Percentiles rank a stretch among this genome's conserved stretches.
Evolutionary conservation across 768 basidiomycete species (phyloP).

Genomic region (Mycena epipterygia): DNA sequence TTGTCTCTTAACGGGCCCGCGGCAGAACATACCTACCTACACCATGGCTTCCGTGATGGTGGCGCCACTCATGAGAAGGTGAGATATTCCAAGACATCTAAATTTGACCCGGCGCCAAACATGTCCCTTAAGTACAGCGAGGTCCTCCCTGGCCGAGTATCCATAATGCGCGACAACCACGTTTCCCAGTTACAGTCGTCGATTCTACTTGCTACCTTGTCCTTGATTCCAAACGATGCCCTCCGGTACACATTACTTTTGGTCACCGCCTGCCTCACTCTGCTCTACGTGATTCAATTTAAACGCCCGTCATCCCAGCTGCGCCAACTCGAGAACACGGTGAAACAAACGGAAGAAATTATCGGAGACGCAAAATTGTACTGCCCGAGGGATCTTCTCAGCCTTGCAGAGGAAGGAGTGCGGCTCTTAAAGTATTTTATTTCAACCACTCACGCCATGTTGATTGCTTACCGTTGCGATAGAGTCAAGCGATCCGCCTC

Average conservation of each 20-base stretch:
- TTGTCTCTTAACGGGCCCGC: too few relatives aligned
- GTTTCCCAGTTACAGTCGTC: neutral
- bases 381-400: neutral
- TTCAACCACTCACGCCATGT: neutral
- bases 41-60: too few relatives aligned
- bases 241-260: neutral
- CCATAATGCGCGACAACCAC: neutral
- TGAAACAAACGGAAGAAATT: neutral
- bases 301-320: neutral
- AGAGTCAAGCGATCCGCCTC: constrained; percentile 10
- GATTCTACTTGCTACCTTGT: neutral
- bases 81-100: too few relatives aligned
- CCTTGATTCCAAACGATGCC: neutral
- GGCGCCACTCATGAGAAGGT: too few relatives aligned
- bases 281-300: neutral
- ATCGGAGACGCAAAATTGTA: neutral
- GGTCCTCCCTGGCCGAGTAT: too few relatives aligned
- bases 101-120: too few relatives aligned
- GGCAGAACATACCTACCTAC: too few relatives aligned
- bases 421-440: neutral
- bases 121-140: too few relatives aligned
- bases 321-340: neutral
- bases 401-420: neutral
- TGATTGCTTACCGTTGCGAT: neutral
- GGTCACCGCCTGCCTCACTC: neutral